Conservation (phyloP, 768 basidiomycete genomes). For the Termitomyces sp. region DNA sequence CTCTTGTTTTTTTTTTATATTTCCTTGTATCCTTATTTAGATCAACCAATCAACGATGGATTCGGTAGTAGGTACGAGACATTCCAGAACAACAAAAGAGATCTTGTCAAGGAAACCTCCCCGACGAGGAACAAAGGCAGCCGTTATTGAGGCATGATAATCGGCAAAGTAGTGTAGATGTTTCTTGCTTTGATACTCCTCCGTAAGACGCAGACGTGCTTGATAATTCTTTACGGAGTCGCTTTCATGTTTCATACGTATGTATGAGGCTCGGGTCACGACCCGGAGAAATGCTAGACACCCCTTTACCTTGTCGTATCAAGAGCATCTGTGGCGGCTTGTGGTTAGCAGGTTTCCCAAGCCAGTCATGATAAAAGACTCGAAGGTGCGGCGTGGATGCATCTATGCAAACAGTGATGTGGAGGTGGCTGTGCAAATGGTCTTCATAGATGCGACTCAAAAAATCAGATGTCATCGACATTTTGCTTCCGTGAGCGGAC, state of each 20-base stretch:
- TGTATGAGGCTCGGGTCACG: too few relatives aligned
- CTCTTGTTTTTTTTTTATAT: not conserved
- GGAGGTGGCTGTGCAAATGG: not conserved
- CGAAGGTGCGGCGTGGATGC: too few relatives aligned
- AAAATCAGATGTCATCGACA: slow-evolving; percentile 8
- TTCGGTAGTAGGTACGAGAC: not conserved
- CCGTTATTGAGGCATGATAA: not conserved
- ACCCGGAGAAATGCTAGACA: not conserved
- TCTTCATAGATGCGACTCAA: not conserved
- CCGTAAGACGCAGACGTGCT: not conserved
- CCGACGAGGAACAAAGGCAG: not conserved
- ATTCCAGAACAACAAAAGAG: not conserved
- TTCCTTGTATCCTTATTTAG: not conserved
- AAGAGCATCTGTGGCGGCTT: not conserved
- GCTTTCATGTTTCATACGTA: not conserved
- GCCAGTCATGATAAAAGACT: too few relatives aligned
- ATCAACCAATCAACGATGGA: not conserved
- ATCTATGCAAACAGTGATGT: not conserved
- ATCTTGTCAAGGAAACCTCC: not conserved
- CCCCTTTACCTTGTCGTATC: not conserved
- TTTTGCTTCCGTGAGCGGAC: not conserved
- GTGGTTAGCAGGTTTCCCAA: not conserved
- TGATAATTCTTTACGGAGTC: not conserved
- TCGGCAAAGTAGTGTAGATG: not conserved
- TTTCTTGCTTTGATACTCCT: not conserved